These are phyloP conservation scores for Wickerhamiella kurtzmanii DNA, from an alignment of 805 yeast genomes.

Conservation along the genomic window DNA sequence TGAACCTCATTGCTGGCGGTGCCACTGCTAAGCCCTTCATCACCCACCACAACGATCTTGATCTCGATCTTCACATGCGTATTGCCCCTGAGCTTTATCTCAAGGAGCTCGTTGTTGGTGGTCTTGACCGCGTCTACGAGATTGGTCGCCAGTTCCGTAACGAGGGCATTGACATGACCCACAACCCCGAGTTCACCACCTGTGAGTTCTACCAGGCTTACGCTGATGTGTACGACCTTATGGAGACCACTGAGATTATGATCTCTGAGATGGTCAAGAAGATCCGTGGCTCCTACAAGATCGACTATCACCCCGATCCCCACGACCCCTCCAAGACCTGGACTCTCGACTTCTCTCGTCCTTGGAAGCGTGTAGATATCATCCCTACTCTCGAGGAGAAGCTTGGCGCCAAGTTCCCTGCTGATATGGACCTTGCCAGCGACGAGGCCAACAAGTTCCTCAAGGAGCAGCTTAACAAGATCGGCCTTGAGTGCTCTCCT, in stretches of 20 bases:
- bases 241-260: slow-evolving; percentile 78
- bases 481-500: slow-evolving; percentile 77
- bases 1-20: slow-evolving; percentile 98
- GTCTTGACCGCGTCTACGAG: slow-evolving; percentile 95
- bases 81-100: slow-evolving; percentile 95
- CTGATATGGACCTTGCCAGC: slow-evolving; percentile 90
- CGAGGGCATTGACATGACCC: slow-evolving; percentile 97
- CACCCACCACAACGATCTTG: slow-evolving; percentile 93
- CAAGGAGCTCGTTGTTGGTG: slow-evolving; percentile 95
- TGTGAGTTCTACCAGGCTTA: slow-evolving; percentile 98
- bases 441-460: slow-evolving; percentile 85
- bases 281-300: slow-evolving; percentile 77
- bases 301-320: slow-evolving; percentile 87
- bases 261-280: slow-evolving; percentile 96
- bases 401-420: slow-evolving; percentile 79
- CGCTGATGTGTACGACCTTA: slow-evolving; percentile 91
- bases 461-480: slow-evolving; percentile 60
- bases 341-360: slow-evolving; percentile 79
- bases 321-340: slow-evolving; percentile 56
- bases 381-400: slow-evolving; percentile 86
- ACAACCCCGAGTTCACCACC: slow-evolving; percentile 97
- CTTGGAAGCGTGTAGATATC: slow-evolving; percentile 98
- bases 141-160: slow-evolving; percentile 98
- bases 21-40: slow-evolving; percentile 97
- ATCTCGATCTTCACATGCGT: slow-evolving; percentile 95